Evolutionary conservation across 768 basidiomycete genomes (phyloP).

Genomic region (Phaffia tasmanica): DNA sequence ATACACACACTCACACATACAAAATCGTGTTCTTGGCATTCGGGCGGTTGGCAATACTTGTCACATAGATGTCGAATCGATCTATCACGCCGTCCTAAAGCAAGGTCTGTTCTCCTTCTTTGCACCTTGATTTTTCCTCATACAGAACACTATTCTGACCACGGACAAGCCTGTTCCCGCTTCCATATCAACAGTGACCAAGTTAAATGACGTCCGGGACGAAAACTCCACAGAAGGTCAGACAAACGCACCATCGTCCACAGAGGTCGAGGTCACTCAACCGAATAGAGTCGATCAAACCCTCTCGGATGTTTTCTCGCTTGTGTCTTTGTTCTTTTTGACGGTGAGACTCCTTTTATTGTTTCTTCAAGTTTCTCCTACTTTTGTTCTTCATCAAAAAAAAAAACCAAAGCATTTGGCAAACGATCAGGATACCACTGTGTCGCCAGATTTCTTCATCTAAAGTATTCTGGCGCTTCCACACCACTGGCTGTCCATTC

Average conservation of each 20-base stretch:
- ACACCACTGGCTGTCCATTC: background rate
- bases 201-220: constrained; percentile 74
- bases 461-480: background rate
- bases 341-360: constrained; percentile 41
- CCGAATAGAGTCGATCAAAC: constrained; percentile 84
- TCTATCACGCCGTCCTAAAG: constrained; percentile 86
- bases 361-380: background rate
- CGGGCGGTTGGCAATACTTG: no score
- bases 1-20: background rate
- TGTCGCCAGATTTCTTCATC: background rate
- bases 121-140: background rate
- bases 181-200: constrained; percentile 51
- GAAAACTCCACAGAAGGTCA: constrained; percentile 38
- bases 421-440: background rate
- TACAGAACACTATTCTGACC: constrained; percentile 7
- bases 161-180: constrained; percentile 33
- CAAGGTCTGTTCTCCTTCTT: constrained; percentile 53
- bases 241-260: constrained; percentile 42
- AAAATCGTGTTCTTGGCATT: background rate
- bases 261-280: constrained; percentile 26
- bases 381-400: no score
- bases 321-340: constrained; percentile 92
- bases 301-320: constrained; percentile 86
- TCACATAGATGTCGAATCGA: constrained; percentile 31
- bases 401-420: no score